Percentiles rank a stretch among this genome's conserved stretches.
Evolutionary conservation across 495 filamentous ascomycete genomes (phyloP).

Genomic region (Talaromyces ruber): DNA sequence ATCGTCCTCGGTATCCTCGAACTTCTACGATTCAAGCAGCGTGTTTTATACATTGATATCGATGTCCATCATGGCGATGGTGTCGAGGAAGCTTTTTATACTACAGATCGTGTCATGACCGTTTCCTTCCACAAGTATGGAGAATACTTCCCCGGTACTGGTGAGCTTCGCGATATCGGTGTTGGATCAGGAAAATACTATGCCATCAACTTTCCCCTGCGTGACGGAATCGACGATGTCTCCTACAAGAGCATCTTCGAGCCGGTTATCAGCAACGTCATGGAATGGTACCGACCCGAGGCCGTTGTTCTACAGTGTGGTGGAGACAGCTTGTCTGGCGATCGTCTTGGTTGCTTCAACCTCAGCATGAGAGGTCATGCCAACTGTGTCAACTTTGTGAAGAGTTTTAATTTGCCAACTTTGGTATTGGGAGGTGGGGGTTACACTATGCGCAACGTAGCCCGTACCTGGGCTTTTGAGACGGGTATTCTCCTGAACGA

Average conservation of each 20-base stretch:
- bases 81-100: slow-evolving; percentile 96
- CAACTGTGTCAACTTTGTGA: slow-evolving; percentile 94
- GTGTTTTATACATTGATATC: slow-evolving; percentile 96
- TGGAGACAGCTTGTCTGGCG: slow-evolving; percentile 88
- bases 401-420: slow-evolving; percentile 83
- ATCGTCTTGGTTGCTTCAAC: slow-evolving; percentile 95
- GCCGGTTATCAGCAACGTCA: slow-evolving; percentile 83
- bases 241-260: slow-evolving; percentile 95
- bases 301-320: slow-evolving; percentile 96
- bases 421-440: slow-evolving; percentile 91
- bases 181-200: slow-evolving; percentile 91
- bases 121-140: slow-evolving; percentile 98
- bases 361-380: slow-evolving; percentile 95
- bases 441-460: slow-evolving; percentile 98
- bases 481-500: slow-evolving; percentile 84
- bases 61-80: slow-evolving; percentile 98
- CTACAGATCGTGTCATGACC: slow-evolving; percentile 97
- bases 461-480: slow-evolving; percentile 94
- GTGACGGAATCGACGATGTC: slow-evolving; percentile 88
- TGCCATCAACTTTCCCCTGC: slow-evolving; percentile 91
- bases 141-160: slow-evolving; percentile 97
- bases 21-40: slow-evolving; percentile 84
- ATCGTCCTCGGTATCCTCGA: slow-evolving; percentile 96
- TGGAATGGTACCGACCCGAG: slow-evolving; percentile 92
- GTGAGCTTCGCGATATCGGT: slow-evolving; percentile 90